Evolutionary conservation across 108 stramenopile species (phyloP).

Genomic region (Conticribra weissflogii): DNA sequence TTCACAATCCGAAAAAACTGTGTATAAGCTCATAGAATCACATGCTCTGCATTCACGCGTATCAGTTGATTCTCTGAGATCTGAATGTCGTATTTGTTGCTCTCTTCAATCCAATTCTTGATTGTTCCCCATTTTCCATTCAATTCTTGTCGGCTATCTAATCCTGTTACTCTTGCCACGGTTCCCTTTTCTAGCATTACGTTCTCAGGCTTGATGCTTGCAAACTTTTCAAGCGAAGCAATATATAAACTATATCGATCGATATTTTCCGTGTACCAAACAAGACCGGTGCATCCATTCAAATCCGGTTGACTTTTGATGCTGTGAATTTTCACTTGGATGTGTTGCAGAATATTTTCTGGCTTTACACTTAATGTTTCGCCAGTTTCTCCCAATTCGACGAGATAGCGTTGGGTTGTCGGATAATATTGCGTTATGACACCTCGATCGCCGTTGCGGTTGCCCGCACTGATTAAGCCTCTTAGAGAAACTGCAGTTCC

Average conservation of each 20-base stretch:
- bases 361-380: slow-evolving; percentile 84
- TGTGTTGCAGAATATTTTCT: slow-evolving; percentile 84
- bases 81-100: slow-evolving; percentile 85
- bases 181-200: slow-evolving; percentile 77
- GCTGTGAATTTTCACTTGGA: slow-evolving; percentile 78
- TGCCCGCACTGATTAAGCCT: slow-evolving; percentile 67
- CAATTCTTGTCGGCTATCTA: slow-evolving; percentile 80
- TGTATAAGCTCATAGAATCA: slow-evolving; percentile 57
- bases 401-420: slow-evolving; percentile 65
- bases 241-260: slow-evolving; percentile 84
- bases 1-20: too few relatives aligned
- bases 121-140: slow-evolving; percentile 90
- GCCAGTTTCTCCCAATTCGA: slow-evolving; percentile 79
- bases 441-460: slow-evolving; percentile 85
- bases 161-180: slow-evolving; percentile 72
- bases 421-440: slow-evolving; percentile 70
- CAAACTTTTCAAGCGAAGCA: slow-evolving; percentile 58
- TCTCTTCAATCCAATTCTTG: slow-evolving; percentile 68
- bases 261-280: slow-evolving; percentile 72
- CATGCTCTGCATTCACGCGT: slow-evolving; percentile 80
- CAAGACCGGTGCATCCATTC: slow-evolving; percentile 78
- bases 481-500: slow-evolving; percentile 83
- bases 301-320: slow-evolving; percentile 78
- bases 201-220: slow-evolving; percentile 78
- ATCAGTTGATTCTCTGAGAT: slow-evolving; percentile 74